A percentile compares a stretch with the other conserved stretches of the same genome.
Conservation (phyloP, 805 yeast genomes). For the Metschnikowia rubicola region DNA sequence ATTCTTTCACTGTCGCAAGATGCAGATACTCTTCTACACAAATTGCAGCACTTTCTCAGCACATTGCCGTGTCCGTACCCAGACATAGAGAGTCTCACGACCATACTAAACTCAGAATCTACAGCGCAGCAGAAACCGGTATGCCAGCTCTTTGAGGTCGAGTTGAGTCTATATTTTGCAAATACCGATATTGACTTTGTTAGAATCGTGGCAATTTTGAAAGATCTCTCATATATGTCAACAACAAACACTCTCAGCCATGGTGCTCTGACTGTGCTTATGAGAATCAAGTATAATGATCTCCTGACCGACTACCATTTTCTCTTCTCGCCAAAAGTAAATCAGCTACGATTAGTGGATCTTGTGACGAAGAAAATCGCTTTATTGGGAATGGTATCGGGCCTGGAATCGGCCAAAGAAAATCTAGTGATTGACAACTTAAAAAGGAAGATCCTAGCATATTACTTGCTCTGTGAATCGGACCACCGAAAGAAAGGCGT, state of each 20-base stretch:
- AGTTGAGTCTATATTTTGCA: slow-evolving; percentile 10
- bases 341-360: slow-evolving; percentile 21
- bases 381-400: slow-evolving; percentile 3
- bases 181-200: background rate
- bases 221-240: slow-evolving; percentile 11
- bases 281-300: slow-evolving; percentile 31
- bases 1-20: background rate
- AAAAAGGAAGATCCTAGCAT: slow-evolving; percentile 28
- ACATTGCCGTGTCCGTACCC: slow-evolving; percentile 2
- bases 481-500: slow-evolving; percentile 33
- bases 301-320: slow-evolving; percentile 31
- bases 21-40: slow-evolving; percentile 4
- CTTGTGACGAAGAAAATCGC: slow-evolving; percentile 32
- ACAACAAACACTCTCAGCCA: slow-evolving; percentile 5
- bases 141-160: slow-evolving; percentile 5
- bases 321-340: slow-evolving; percentile 14
- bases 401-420: background rate
- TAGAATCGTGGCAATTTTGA: slow-evolving; percentile 4
- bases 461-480: slow-evolving; percentile 28
- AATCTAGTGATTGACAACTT: slow-evolving; percentile 10
- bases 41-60: background rate
- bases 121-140: slow-evolving; percentile 1
- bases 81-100: background rate
- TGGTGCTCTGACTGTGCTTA: slow-evolving; percentile 6
- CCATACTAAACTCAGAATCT: background rate